Percentiles rank a stretch among this genome's conserved stretches.
Conservation (phyloP, 495 filamentous ascomycete species). For the Talaromyces proteolyticus region DNA sequence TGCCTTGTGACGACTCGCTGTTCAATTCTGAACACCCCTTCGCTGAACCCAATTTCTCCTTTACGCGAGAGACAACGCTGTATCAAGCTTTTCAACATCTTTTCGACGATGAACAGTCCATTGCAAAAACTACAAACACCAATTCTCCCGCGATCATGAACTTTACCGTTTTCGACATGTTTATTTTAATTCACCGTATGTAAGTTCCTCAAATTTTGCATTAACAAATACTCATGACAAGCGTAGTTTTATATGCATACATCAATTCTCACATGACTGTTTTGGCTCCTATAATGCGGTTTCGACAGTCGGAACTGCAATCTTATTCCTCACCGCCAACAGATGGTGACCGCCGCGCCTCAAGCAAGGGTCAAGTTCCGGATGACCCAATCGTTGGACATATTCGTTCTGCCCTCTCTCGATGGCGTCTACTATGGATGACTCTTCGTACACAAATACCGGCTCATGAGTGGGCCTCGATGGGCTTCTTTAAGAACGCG, state of each 20-base stretch:
- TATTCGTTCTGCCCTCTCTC: slow-evolving; percentile 27
- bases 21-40: slow-evolving; percentile 36
- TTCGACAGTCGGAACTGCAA: slow-evolving; percentile 1
- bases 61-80: slow-evolving; percentile 24
- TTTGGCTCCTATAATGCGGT: slow-evolving; percentile 22
- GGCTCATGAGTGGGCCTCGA: slow-evolving; percentile 31
- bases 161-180: slow-evolving; percentile 35
- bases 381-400: slow-evolving; percentile 26
- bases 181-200: slow-evolving; percentile 38
- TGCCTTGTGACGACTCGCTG: slow-evolving; percentile 30
- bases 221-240: background rate
- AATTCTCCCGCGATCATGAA: slow-evolving; percentile 10
- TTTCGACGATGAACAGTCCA: slow-evolving; percentile 17
- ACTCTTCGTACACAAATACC: slow-evolving; percentile 24
- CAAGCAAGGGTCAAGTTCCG: slow-evolving; percentile 13
- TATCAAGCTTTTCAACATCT: slow-evolving; percentile 29
- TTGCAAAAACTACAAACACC: background rate
- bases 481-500: slow-evolving; percentile 41
- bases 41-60: slow-evolving; percentile 26
- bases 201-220: background rate
- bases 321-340: slow-evolving; percentile 1
- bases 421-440: slow-evolving; percentile 36
- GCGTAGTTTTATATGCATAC: slow-evolving; percentile 34
- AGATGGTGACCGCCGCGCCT: background rate
- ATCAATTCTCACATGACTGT: slow-evolving; percentile 41